A percentile compares a stretch with the other conserved stretches of the same genome.
phyloP scores from a whole-genome alignment of 106 monocot species.

The Vanilla planifolia region DNA sequence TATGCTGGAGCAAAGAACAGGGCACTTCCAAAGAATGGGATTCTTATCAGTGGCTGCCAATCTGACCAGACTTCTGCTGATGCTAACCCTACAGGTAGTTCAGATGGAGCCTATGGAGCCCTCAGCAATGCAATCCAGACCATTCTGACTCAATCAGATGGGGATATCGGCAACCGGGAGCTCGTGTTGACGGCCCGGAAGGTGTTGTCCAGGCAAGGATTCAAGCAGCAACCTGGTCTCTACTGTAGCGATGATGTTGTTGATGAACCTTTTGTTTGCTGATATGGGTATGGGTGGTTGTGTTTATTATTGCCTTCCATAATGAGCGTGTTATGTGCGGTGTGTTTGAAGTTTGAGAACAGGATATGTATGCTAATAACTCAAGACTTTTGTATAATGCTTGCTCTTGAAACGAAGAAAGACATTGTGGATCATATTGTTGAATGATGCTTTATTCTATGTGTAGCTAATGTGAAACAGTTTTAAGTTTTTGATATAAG shows the following conservation, averaged over 20 bases:
- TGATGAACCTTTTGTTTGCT: constrained; percentile 65
- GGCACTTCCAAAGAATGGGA: constrained; percentile 52
- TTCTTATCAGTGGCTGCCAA: constrained; percentile 94
- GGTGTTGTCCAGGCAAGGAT: constrained; percentile 57
- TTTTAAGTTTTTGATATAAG: no score
- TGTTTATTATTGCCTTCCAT: no score
- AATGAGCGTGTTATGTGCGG: no score
- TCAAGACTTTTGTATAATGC: no score
- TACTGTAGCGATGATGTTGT: constrained; percentile 80
- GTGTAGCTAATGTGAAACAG: no score
- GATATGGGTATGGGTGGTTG: constrained; percentile 13
- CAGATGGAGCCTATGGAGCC: constrained; percentile 67
- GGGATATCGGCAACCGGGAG: constrained; percentile 52
- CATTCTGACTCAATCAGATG: constrained; percentile 45
- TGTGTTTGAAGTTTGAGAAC: no score
- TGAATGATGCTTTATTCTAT: no score
- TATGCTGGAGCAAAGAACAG: constrained; percentile 59
- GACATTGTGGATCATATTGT: no score
- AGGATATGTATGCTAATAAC: no score
- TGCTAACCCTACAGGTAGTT: constrained; percentile 35
- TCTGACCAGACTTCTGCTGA: constrained; percentile 89
- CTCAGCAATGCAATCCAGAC: constrained; percentile 88
- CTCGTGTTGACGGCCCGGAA: constrained; percentile 58
- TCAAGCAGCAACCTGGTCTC: constrained; percentile 68
- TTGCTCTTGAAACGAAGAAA: no score